Evolutionary conservation across 108 stramenopile species (phyloP).

Genomic region (Skeletonema menzelii): DNA sequence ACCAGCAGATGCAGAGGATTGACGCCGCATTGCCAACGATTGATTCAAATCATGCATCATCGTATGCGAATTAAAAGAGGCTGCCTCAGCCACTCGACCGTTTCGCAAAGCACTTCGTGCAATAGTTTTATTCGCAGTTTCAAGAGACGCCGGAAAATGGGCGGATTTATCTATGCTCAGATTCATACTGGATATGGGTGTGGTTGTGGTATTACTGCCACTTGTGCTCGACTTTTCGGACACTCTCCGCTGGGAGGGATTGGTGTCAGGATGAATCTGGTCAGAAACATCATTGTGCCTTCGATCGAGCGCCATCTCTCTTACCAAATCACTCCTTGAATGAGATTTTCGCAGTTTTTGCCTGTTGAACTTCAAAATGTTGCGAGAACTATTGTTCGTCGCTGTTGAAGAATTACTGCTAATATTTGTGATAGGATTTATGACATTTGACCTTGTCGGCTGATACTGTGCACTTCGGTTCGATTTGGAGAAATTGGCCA

Average conservation of each 20-base stretch:
- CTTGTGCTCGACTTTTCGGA: neutral
- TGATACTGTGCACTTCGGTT: neutral
- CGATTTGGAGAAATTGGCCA: neutral
- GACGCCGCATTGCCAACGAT: constrained; percentile 1
- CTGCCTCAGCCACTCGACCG: neutral
- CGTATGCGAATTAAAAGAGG: neutral
- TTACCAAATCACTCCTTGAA: constrained; percentile 13
- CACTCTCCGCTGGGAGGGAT: neutral
- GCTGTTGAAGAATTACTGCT: neutral
- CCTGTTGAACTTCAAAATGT: neutral
- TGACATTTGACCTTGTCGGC: neutral
- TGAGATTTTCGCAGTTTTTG: constrained; percentile 12
- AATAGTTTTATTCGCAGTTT: neutral
- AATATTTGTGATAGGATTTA: neutral
- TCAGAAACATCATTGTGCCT: neutral
- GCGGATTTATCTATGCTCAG: neutral
- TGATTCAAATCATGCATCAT: constrained; percentile 4
- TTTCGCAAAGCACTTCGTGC: neutral
- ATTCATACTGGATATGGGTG: neutral
- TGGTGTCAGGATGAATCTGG: neutral
- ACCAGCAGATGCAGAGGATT: neutral
- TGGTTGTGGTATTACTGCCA: neutral
- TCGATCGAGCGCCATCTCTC: constrained; percentile 24
- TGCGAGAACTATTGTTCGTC: neutral
- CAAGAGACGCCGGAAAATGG: neutral